Conservation (phyloP, 129 eudicot species). For the Lactuca sativa region DNA sequence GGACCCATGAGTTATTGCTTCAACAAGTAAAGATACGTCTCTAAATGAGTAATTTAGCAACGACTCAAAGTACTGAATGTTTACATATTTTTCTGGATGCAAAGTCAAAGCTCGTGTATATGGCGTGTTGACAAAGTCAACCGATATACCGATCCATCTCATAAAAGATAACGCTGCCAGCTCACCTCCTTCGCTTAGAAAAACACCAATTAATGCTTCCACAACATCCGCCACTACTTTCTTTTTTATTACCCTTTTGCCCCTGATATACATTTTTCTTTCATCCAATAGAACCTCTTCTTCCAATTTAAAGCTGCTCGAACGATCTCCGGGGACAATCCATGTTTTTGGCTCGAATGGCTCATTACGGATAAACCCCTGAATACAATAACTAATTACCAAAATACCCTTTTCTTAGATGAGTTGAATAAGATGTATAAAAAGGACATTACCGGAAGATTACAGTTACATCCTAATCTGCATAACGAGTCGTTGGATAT, state of each 20-base stretch:
- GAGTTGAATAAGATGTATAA: not conserved
- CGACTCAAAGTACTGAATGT: constrained; percentile 43
- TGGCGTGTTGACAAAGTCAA: constrained; percentile 49
- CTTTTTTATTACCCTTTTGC: constrained; percentile 44
- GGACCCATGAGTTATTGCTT: constrained; percentile 92
- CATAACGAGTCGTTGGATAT: constrained; percentile 62
- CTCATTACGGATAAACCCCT: constrained; percentile 83
- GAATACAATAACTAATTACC: constrained; percentile 18
- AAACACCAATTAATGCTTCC: constrained; percentile 89
- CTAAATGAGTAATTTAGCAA: constrained; percentile 51
- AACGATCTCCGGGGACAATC: constrained; percentile 64
- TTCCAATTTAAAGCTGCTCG: constrained; percentile 18
- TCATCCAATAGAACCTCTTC: constrained; percentile 40
- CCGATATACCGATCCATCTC: constrained; percentile 80
- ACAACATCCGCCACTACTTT: constrained; percentile 81
- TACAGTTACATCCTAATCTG: constrained; percentile 73
- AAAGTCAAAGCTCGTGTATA: constrained; percentile 36
- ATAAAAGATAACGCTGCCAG: constrained; percentile 68
- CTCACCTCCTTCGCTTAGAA: constrained; percentile 69
- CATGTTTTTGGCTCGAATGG: constrained; percentile 78
- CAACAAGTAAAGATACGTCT: constrained; percentile 74
- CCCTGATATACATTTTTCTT: constrained; percentile 39
- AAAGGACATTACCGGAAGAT: constrained; percentile 57
- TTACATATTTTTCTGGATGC: constrained; percentile 42
- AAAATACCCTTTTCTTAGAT: constrained; percentile 1